Evolutionary conservation across 2,329 filamentous ascomycete species (phyloP).

Genomic region (Cladosporium sp.): DNA sequence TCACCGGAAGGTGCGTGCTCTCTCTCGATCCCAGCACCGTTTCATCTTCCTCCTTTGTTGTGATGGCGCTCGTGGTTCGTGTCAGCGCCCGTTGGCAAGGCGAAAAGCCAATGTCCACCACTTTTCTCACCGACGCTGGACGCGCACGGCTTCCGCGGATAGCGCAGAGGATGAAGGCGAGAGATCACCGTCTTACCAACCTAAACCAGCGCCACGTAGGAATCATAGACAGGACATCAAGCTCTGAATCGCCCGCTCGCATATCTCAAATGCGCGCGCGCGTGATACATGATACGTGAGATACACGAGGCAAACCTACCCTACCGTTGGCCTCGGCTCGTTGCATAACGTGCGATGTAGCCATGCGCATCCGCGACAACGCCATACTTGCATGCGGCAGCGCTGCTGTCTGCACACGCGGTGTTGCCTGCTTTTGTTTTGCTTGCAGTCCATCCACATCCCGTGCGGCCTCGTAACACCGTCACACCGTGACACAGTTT

Average conservation of each 20-base stretch:
- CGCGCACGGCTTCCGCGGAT: constrained; percentile 5
- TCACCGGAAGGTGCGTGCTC: neutral
- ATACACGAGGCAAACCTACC: neutral
- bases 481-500: constrained; percentile 20
- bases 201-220: constrained; percentile 4
- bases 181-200: constrained; percentile 20
- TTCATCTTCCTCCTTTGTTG: neutral
- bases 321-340: constrained; percentile 1
- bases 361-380: constrained; percentile 13
- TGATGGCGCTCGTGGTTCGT: neutral
- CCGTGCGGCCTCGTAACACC: constrained; percentile 6
- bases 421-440: neutral
- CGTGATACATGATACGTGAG: neutral
- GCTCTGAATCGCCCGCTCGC: neutral
- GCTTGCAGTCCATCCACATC: neutral
- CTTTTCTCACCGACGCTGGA: neutral
- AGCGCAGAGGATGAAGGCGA: neutral
- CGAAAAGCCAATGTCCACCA: constrained; percentile 1
- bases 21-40: neutral
- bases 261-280: constrained; percentile 12
- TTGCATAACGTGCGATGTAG: constrained; percentile 11
- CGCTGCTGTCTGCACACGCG: neutral
- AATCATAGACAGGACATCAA: neutral
- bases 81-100: neutral
- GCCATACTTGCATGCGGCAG: constrained; percentile 19